Percentiles rank a stretch among this genome's conserved stretches.
Conservation (phyloP, 2,329 filamentous ascomycete species). For the Calonectria naviculata region DNA sequence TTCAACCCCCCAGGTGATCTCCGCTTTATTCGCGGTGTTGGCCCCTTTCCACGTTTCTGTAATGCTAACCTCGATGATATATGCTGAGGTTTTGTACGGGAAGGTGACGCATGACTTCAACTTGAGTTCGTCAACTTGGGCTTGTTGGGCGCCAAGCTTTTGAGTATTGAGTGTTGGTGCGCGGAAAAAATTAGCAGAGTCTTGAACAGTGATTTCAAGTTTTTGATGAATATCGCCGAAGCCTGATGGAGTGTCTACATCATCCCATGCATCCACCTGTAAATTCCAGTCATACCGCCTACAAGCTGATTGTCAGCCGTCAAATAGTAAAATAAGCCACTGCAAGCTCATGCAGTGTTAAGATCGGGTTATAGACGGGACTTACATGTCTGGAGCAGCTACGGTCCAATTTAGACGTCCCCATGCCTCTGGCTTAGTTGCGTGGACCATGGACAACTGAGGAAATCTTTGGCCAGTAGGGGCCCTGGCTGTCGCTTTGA, state of each 20-base stretch:
- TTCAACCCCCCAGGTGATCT: conserved; percentile 45
- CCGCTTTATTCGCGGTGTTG: conserved; percentile 25
- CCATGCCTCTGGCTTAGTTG: conserved; percentile 34
- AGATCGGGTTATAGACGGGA: neutral
- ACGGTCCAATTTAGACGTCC: conserved; percentile 46
- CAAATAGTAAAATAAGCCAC: neutral
- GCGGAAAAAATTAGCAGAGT: conserved; percentile 16
- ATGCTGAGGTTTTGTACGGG: conserved; percentile 45
- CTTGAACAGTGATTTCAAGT: conserved; percentile 29
- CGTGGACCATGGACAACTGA: conserved; percentile 36
- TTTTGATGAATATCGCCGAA: conserved; percentile 35
- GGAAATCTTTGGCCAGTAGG: conserved; percentile 6
- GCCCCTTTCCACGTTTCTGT: conserved; percentile 41
- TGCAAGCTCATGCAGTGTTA: neutral
- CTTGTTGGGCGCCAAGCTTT: conserved; percentile 16
- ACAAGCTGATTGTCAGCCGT: conserved; percentile 18
- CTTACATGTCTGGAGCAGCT: conserved; percentile 49
- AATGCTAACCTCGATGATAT: conserved; percentile 46
- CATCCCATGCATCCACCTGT: conserved; percentile 41
- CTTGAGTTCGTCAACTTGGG: conserved; percentile 30
- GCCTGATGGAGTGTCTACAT: conserved; percentile 26
- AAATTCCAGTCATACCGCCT: conserved; percentile 50
- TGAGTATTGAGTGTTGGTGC: conserved; percentile 24
- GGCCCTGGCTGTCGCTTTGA: conserved; percentile 34
- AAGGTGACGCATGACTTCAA: conserved; percentile 42